phyloP scores from a whole-genome alignment of 2,329 filamentous ascomycete species.

The Botrytis hyacinthi region DNA sequence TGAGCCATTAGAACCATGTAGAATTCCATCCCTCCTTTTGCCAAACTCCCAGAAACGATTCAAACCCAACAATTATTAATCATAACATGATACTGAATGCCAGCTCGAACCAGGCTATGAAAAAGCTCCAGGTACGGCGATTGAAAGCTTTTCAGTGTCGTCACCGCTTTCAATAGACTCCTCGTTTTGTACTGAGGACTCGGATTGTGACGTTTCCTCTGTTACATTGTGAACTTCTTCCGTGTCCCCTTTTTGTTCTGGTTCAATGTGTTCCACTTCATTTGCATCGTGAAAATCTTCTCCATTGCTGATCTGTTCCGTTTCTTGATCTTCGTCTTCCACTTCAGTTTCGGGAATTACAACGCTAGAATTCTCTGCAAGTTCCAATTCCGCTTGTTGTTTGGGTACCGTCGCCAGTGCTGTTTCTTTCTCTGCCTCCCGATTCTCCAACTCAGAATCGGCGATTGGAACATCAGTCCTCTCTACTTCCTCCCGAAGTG shows the following conservation, averaged over 20 bases:
- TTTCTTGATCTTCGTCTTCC: background rate
- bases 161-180: slow-evolving; percentile 31
- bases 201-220: slow-evolving; percentile 31
- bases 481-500: slow-evolving; percentile 18
- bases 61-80: slow-evolving; percentile 17
- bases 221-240: slow-evolving; percentile 9
- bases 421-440: background rate
- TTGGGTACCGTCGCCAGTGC: background rate
- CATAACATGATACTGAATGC: slow-evolving; percentile 7
- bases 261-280: slow-evolving; percentile 12
- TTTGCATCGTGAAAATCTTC: slow-evolving; percentile 9
- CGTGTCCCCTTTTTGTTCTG: slow-evolving; percentile 10
- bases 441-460: background rate
- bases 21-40: slow-evolving; percentile 6
- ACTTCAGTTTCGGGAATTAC: background rate
- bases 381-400: background rate
- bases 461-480: background rate
- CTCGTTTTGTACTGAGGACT: slow-evolving; percentile 28
- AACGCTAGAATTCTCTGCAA: background rate
- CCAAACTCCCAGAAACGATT: background rate
- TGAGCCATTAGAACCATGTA: slow-evolving; percentile 4
- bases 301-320: slow-evolving; percentile 13
- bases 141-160: slow-evolving; percentile 34
- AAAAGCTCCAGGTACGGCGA: slow-evolving; percentile 37
- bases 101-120: background rate